A percentile compares a stretch with the other conserved stretches of the same genome.
Evolutionary conservation across 345 rosid species (phyloP).

Genomic region (Laguncularia racemosa): DNA sequence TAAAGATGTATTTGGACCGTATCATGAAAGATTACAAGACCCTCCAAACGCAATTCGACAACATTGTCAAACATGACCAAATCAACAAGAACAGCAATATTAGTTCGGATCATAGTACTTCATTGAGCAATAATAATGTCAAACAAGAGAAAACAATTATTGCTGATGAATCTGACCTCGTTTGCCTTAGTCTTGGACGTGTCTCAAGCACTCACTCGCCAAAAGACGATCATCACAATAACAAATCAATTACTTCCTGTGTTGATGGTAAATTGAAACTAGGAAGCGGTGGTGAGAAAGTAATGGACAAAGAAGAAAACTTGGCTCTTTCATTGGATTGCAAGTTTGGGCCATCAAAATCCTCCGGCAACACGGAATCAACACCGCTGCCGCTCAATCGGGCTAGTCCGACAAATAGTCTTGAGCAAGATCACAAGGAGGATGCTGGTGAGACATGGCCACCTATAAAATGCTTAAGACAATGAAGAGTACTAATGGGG

Average conservation of each 20-base stretch:
- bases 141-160: constrained; percentile 2
- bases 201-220: neutral
- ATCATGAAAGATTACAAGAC: constrained; percentile 55
- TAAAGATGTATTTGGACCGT: constrained; percentile 43
- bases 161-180: constrained; percentile 42
- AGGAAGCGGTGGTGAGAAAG: constrained; percentile 5
- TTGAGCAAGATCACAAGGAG: constrained; percentile 32
- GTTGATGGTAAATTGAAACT: constrained; percentile 22
- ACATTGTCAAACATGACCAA: constrained; percentile 31
- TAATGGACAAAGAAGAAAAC: constrained; percentile 14
- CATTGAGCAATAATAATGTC: constrained; percentile 2
- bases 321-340: constrained; percentile 44
- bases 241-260: constrained; percentile 11
- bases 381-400: constrained; percentile 7
- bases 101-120: too few species aligned
- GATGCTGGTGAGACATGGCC: constrained; percentile 35
- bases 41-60: constrained; percentile 52
- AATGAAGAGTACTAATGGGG: constrained; percentile 17
- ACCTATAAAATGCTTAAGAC: constrained; percentile 28
- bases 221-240: constrained; percentile 16
- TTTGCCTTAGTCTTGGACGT: constrained; percentile 63
- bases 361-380: constrained; percentile 16
- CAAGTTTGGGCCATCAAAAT: constrained; percentile 34
- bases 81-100: constrained; percentile 7
- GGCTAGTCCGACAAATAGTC: constrained; percentile 24